Evolutionary conservation across 371 early-diverging fungal genomes (phyloP).

Genomic region (Zychaea mexicana): DNA sequence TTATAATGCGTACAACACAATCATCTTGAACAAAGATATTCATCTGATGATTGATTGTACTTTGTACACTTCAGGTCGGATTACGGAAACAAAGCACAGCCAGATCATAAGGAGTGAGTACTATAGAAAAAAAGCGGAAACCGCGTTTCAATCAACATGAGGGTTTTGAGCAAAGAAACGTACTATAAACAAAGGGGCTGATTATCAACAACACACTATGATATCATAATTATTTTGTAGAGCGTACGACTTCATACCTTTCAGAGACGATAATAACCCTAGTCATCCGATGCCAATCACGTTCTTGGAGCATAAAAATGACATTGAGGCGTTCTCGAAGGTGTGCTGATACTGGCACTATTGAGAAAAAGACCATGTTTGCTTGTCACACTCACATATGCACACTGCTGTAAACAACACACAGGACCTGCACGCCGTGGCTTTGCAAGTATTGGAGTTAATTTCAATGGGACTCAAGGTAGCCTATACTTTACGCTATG

Average conservation of each 20-base stretch:
- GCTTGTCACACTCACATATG: too few species aligned
- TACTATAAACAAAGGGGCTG: not conserved
- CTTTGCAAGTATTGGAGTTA: constrained; percentile 16
- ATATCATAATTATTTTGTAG: constrained; percentile 21
- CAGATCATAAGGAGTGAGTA: constrained; percentile 52
- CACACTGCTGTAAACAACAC: not conserved
- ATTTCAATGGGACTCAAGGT: constrained; percentile 22
- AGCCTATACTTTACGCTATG: not conserved
- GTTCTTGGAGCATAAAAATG: constrained; percentile 30
- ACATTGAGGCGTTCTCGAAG: constrained; percentile 31
- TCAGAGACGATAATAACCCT: constrained; percentile 37
- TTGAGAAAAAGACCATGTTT: not conserved
- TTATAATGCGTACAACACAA: too few species aligned
- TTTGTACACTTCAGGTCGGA: not conserved
- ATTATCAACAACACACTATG: not conserved
- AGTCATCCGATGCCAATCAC: constrained; percentile 29
- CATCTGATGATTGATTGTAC: too few species aligned
- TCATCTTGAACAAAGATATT: not conserved
- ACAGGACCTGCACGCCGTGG: constrained; percentile 48
- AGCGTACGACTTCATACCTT: constrained; percentile 56
- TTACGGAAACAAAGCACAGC: constrained; percentile 17
- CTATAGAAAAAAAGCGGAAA: not conserved
- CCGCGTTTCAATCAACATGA: not conserved
- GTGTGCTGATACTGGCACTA: constrained; percentile 24
- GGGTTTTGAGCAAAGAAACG: not conserved